Evolutionary conservation across 305 asterid species (phyloP), one percentile per base, ranked within the genome.

Genomic region (Fraxinus xanthoxyloides): DNA sequence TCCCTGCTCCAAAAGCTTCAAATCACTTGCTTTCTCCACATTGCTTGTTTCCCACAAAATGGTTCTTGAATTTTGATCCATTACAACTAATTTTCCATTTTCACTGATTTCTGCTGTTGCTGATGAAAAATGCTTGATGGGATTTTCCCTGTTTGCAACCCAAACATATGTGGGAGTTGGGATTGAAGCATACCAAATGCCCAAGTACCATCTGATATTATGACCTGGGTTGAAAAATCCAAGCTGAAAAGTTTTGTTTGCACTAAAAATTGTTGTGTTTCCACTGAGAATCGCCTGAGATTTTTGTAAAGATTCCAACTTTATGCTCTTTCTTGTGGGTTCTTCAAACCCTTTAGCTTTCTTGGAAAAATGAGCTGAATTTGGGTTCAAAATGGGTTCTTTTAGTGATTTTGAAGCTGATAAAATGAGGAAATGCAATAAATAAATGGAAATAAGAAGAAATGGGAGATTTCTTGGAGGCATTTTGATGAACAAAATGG

Each of bases 111-210:
- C 96, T 1, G 88, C 77, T 4, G 86, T 84, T 1, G 91, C 91
- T 19, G 89, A 86, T 7, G 72, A 32, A 51, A 88, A 40, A 78
- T 88, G 87, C 84, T 83, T 84, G 83, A 91, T 82, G 83, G 97
- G 93, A 0, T 75, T 91, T 28, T 90, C 93, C 12, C 94, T 90
- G 81, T 92, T 93, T 1, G 95, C 97, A 5, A 92, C 98, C 98
- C 98, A 94, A 76, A 91, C 93, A 61, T 86, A 87, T 4, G 92
- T 88, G 12, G 87, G 89, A 7, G 88, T 85, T 3, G 95, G 93
- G 77, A 91, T 87, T 28, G 94, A 89, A 87, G 89, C 91, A 77
- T 92, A 92, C 92, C 94, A 88, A 81, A 94, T 89, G 56, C 98
- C 98, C 1, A 92, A 85, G 76, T 90, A 94, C 94, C 97, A 92